A percentile compares a stretch with the other conserved stretches of the same genome.
phyloP scores from a whole-genome alignment of 305 asterid species.

The Andrographis paniculata region DNA sequence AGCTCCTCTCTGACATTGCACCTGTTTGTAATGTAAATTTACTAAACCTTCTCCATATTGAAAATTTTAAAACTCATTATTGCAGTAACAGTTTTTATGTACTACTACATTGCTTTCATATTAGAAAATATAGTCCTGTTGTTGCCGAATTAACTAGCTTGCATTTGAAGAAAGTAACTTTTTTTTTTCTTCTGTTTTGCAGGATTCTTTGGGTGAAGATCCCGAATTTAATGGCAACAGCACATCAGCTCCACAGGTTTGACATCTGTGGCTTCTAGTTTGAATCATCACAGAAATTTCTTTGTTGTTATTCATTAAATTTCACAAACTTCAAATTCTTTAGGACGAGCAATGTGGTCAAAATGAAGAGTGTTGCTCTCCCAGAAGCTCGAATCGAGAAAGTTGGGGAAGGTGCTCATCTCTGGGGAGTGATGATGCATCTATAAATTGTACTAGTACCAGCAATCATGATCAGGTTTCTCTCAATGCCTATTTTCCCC shows the following conservation, averaged over 20 bases:
- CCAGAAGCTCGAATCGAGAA: conserved; percentile 90
- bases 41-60: conserved; percentile 11
- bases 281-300: conserved; percentile 13
- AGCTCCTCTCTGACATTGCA: conserved; percentile 69
- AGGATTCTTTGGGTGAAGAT: conserved; percentile 52
- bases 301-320: conserved; percentile 4
- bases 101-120: too few species aligned
- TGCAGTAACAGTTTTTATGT: too few species aligned
- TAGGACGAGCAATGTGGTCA: conserved; percentile 58
- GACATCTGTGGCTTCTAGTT: conserved; percentile 11
- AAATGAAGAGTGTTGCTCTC: conserved; percentile 88
- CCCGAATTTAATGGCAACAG: conserved; percentile 29
- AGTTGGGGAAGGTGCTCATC: conserved; percentile 99
- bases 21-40: conserved; percentile 54
- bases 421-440: conserved; percentile 70
- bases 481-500: conserved; percentile 5
- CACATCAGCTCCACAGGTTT: conserved; percentile 52
- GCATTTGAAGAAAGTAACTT: background rate
- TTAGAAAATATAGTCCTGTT: too few species aligned
- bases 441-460: conserved; percentile 33
- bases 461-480: conserved; percentile 56
- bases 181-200: conserved; percentile 10
- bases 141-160: too few species aligned
- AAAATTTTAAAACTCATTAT: conserved; percentile 3
- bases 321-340: conserved; percentile 15